phyloP scores from a whole-genome alignment of 495 filamentous ascomycete species.

The Xylaria venustula region DNA sequence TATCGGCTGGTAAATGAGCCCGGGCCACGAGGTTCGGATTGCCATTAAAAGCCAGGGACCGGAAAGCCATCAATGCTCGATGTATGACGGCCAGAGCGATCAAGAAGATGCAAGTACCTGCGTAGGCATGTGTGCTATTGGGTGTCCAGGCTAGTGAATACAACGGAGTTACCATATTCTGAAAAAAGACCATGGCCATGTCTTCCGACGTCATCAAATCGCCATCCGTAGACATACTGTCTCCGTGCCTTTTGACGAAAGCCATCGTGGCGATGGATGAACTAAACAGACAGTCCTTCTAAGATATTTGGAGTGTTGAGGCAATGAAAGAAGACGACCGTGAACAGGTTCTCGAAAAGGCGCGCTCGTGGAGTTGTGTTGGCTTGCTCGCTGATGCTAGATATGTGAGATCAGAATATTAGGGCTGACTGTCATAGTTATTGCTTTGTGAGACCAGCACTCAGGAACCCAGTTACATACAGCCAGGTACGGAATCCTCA shows the following conservation, averaged over 20 bases:
- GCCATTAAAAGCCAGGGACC: background rate
- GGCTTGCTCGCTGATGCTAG: background rate
- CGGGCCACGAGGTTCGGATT: background rate
- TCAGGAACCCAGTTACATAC: background rate
- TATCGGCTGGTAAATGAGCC: background rate
- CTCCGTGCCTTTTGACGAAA: background rate
- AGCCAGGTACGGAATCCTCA: background rate
- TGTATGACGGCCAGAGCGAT: constrained; percentile 63
- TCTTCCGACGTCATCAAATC: constrained; percentile 1
- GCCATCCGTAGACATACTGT: background rate
- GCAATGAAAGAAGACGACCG: background rate
- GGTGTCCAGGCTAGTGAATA: constrained; percentile 68
- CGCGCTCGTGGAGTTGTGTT: background rate
- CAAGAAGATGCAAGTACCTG: constrained; percentile 76
- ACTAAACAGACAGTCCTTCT: background rate
- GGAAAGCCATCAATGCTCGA: constrained; percentile 60
- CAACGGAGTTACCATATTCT: constrained; percentile 60
- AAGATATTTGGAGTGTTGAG: background rate
- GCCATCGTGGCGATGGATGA: background rate
- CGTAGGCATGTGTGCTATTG: constrained; percentile 58
- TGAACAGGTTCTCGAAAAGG: background rate
- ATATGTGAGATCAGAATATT: background rate
- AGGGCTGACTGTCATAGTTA: background rate
- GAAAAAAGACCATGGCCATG: constrained; percentile 51
- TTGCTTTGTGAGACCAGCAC: background rate